A percentile compares a stretch with the other conserved stretches of the same genome.
Conservation (phyloP, 2,329 filamentous ascomycete genomes). For the Aspergillus ochraceoroseus region DNA sequence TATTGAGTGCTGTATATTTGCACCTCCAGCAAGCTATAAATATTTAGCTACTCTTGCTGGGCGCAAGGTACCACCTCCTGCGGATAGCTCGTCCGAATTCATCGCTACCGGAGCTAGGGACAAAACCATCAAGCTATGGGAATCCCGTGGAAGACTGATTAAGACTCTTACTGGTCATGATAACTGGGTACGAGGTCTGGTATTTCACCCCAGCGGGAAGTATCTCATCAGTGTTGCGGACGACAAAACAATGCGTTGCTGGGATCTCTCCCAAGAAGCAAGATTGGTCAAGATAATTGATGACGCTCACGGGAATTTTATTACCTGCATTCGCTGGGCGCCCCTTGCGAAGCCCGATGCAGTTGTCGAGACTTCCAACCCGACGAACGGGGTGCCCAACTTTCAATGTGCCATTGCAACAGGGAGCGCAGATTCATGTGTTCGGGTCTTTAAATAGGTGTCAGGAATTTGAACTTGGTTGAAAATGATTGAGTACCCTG, state of each 20-base stretch:
- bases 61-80: conserved; percentile 72
- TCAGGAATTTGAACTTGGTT: too few species aligned
- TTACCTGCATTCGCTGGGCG: conserved; percentile 83
- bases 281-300: conserved; percentile 79
- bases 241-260: conserved; percentile 88
- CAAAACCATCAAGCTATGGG: conserved; percentile 87
- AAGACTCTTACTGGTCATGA: conserved; percentile 84
- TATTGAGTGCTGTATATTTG: conserved; percentile 80
- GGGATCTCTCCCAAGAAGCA: conserved; percentile 86
- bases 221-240: conserved; percentile 81
- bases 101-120: conserved; percentile 85
- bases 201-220: conserved; percentile 88
- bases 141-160: conserved; percentile 74
- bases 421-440: conserved; percentile 11
- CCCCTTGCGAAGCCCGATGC: conserved; percentile 41
- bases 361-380: background rate
- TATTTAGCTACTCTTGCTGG: conserved; percentile 73
- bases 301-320: conserved; percentile 69
- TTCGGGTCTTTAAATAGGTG: conserved; percentile 11
- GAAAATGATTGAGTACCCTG: too few species aligned
- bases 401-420: conserved; percentile 12
- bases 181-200: conserved; percentile 83
- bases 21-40: conserved; percentile 71
- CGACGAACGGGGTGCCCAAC: background rate
- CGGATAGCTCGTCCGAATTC: conserved; percentile 74